phyloP scores from a whole-genome alignment of 164 flowering plant species.

The Vitis labrusca region DNA sequence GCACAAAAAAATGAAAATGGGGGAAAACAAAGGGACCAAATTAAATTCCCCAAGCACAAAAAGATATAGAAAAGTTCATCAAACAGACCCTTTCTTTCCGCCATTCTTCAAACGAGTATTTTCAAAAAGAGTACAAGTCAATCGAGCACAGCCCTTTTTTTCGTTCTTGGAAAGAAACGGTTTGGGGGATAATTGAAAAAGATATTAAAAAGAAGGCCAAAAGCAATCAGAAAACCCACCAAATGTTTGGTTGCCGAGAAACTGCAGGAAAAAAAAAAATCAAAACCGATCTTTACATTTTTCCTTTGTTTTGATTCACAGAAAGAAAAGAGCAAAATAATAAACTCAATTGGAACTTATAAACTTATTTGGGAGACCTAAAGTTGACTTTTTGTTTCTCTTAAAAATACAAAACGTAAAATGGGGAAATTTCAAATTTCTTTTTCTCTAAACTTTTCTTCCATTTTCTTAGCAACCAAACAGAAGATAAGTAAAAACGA shows the following conservation, averaged over 20 bases:
- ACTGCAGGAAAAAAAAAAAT: neutral
- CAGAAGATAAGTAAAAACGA: neutral
- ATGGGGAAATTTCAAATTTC: no score
- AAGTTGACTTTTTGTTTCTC: no score
- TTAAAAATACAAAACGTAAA: no score
- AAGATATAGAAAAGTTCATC: neutral
- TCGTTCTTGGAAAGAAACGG: neutral
- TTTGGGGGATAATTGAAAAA: neutral
- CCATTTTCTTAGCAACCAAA: conserved; percentile 11
- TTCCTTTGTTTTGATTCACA: no score
- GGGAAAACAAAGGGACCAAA: neutral
- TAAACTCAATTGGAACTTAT: no score
- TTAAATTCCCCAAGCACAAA: neutral
- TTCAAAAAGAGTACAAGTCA: neutral
- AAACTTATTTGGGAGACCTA: no score
- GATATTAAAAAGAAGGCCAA: neutral
- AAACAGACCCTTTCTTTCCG: neutral
- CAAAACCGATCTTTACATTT: no score
- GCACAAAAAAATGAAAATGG: neutral
- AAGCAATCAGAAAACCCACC: no score
- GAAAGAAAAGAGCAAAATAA: no score
- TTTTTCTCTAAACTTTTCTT: no score
- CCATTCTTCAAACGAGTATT: no score
- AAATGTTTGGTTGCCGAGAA: neutral
- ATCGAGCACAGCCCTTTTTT: neutral